Evolutionary conservation across 1,139 yeast species (phyloP).

Genomic region (Yarrowia galli): DNA sequence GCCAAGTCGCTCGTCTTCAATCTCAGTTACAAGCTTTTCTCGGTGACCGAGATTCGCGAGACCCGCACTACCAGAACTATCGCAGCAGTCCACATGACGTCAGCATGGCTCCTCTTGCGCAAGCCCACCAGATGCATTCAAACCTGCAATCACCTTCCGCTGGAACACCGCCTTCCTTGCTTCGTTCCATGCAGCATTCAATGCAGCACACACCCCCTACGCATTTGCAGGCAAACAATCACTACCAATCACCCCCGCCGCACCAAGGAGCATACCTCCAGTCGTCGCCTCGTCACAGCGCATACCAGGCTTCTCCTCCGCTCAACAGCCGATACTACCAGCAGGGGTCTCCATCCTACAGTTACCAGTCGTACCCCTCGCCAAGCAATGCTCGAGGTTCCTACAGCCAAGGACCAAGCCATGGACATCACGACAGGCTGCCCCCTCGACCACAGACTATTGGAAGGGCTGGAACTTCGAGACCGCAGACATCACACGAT

Average conservation of each 20-base stretch:
- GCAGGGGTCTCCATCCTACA: not conserved
- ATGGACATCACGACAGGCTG: not conserved
- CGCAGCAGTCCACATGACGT: slow-evolving; percentile 6
- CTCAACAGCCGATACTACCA: not conserved
- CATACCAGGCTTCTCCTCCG: not conserved
- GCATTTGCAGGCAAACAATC: not conserved
- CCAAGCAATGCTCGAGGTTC: not conserved
- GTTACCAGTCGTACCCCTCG: not conserved
- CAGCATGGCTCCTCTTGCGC: not conserved
- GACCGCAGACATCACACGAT: slow-evolving; percentile 6
- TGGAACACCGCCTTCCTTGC: slow-evolving; percentile 2
- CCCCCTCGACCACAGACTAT: not conserved
- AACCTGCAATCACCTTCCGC: slow-evolving; percentile 4
- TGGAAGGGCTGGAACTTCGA: not conserved
- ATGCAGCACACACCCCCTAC: slow-evolving; percentile 11
- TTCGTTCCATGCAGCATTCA: not conserved
- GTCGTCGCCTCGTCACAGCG: not conserved
- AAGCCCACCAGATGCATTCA: slow-evolving; percentile 8
- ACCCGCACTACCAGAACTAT: not conserved
- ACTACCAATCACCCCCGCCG: not conserved
- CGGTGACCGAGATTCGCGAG: not conserved
- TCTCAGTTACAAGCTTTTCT: not conserved
- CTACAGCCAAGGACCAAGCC: not conserved
- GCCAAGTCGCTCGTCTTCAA: not conserved
- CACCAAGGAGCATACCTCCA: not conserved